Evolutionary conservation across 208 protist species (phyloP).

Genomic region (Leishmania lainsoni): DNA sequence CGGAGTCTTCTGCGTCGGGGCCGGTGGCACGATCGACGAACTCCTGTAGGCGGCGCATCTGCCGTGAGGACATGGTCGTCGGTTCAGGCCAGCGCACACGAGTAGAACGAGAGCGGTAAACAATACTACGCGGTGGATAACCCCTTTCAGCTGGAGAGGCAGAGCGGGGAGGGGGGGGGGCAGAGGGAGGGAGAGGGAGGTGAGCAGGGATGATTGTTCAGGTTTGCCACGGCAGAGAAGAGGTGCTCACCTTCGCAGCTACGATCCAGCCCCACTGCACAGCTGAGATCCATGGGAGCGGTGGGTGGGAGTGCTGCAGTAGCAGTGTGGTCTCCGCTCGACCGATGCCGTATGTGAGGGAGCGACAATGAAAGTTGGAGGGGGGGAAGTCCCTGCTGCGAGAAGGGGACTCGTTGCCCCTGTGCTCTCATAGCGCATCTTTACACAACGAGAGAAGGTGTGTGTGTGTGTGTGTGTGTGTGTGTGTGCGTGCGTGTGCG

Average conservation of each 20-base stretch:
- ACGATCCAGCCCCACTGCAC: not conserved
- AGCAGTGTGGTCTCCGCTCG: too few relatives aligned
- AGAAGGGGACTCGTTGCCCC: too few relatives aligned
- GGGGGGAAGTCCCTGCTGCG: too few relatives aligned
- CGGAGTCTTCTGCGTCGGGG: constrained; percentile 45
- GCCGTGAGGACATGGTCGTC: constrained; percentile 71
- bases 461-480: too few relatives aligned
- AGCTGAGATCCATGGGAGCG: not conserved
- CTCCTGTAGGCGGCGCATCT: constrained; percentile 78
- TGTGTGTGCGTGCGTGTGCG: too few relatives aligned
- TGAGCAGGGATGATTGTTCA: not conserved
- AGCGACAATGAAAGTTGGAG: too few relatives aligned
- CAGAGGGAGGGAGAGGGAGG: not conserved
- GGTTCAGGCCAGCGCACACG: not conserved
- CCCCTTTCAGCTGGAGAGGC: not conserved
- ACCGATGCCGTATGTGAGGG: too few relatives aligned
- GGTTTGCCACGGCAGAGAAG: not conserved
- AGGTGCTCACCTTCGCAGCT: too few relatives aligned
- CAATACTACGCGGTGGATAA: not conserved
- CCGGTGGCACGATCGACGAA: constrained; percentile 73
- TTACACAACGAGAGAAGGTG: too few relatives aligned
- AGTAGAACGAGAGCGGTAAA: not conserved
- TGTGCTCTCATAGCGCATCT: too few relatives aligned
- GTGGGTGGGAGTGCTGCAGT: too few relatives aligned
- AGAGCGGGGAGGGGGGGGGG: not conserved